These are phyloP conservation scores for Chaetomium sp. DNA, from an alignment of 2,329 filamentous ascomycete species.

Conservation along the genomic window DNA sequence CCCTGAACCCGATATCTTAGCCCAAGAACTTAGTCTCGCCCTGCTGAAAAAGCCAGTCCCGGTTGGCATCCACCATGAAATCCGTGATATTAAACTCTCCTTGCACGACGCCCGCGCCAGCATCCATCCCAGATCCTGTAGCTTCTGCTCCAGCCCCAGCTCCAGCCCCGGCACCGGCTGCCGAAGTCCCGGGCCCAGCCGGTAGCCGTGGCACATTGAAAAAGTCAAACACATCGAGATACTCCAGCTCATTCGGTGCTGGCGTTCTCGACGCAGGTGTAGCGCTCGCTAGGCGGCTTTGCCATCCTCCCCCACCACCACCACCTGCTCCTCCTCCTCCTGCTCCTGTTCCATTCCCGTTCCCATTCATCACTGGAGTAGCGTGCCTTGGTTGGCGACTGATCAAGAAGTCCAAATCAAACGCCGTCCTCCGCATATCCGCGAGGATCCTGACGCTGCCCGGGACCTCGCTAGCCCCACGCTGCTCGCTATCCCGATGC, in stretches of 20 bases:
- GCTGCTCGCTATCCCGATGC: conserved; percentile 69
- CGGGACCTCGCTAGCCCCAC: conserved; percentile 68
- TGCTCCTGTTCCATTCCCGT: not conserved
- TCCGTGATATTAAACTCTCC: conserved; percentile 74
- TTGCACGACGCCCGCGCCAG: conserved; percentile 23
- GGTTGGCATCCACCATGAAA: conserved; percentile 67
- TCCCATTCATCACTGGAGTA: conserved; percentile 20
- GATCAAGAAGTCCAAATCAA: conserved; percentile 85
- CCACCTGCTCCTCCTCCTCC: not conserved
- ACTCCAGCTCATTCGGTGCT: conserved; percentile 77
- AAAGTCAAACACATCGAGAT: conserved; percentile 88
- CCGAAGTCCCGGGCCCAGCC: conserved; percentile 33
- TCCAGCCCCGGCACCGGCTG: conserved; percentile 17
- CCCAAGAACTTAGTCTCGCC: conserved; percentile 20
- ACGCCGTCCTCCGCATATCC: conserved; percentile 86
- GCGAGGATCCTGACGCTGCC: conserved; percentile 80
- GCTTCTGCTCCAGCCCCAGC: conserved; percentile 2
- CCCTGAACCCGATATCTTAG: not conserved
- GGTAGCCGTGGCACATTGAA: conserved; percentile 81
- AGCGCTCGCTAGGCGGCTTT: conserved; percentile 43
- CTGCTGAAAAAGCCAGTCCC: conserved; percentile 55
- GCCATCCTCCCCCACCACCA: conserved; percentile 20
- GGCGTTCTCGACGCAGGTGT: conserved; percentile 59
- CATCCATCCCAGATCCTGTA: conserved; percentile 1
- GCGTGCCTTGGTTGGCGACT: conserved; percentile 63